Evolutionary conservation across 495 filamentous ascomycete genomes (phyloP).

Genomic region (Hyphodiscus hymeniophilus): DNA sequence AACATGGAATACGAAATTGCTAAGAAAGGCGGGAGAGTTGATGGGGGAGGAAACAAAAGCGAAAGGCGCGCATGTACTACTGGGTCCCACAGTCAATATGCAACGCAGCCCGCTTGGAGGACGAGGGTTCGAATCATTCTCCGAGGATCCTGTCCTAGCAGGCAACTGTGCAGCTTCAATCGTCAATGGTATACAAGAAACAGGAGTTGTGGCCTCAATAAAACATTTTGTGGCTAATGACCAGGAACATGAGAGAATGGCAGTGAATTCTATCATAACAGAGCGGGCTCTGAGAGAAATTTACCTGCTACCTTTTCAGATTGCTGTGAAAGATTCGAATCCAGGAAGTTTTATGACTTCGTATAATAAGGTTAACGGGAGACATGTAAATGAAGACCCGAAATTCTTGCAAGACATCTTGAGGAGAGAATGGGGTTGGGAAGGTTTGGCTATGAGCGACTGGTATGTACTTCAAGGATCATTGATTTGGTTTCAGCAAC

Average conservation of each 20-base stretch:
- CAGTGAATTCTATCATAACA: conserved; percentile 54
- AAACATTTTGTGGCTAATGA: conserved; percentile 80
- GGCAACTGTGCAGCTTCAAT: conserved; percentile 56
- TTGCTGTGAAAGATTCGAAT: conserved; percentile 51
- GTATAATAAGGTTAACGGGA: conserved; percentile 67
- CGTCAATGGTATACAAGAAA: conserved; percentile 58
- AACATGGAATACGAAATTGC: conserved; percentile 61
- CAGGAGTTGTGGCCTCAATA: conserved; percentile 57
- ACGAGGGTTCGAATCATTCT: conserved; percentile 66
- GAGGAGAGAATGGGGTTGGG: conserved; percentile 60
- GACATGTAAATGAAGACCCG: conserved; percentile 55
- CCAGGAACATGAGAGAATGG: conserved; percentile 63
- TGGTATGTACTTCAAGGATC: no score
- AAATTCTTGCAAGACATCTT: conserved; percentile 53
- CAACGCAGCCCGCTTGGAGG: conserved; percentile 68
- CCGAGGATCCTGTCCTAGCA: conserved; percentile 63
- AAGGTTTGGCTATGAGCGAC: conserved; percentile 60
- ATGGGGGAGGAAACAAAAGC: conserved; percentile 62
- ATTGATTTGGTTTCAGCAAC: no score
- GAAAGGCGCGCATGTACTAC: conserved; percentile 58
- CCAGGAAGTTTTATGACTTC: conserved; percentile 64
- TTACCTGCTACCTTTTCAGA: conserved; percentile 65
- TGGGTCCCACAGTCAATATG: conserved; percentile 69
- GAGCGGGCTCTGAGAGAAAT: conserved; percentile 66
- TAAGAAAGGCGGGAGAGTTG: conserved; percentile 47